A percentile compares a stretch with the other conserved stretches of the same genome.
phyloP scores from a whole-genome alignment of 768 basidiomycete species.

The Imleria badia region DNA sequence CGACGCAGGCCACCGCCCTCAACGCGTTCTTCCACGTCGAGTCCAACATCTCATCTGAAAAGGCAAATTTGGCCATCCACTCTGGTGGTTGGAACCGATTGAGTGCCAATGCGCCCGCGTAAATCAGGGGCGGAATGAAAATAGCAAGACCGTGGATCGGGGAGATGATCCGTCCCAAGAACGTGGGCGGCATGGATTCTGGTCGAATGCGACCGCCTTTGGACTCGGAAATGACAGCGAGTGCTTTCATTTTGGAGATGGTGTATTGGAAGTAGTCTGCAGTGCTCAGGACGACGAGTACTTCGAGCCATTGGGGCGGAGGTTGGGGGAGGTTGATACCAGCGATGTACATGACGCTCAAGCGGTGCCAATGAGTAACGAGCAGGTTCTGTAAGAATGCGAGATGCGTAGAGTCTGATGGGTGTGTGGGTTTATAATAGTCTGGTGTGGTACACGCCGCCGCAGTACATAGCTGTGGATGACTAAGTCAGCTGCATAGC shows the following conservation, averaged over 20 bases:
- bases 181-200: constrained; percentile 10
- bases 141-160: constrained; percentile 24
- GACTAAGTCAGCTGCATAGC: no score
- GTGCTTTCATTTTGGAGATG: not conserved
- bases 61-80: constrained; percentile 28
- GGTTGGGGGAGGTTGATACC: constrained; percentile 9
- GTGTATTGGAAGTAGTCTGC: constrained; percentile 1
- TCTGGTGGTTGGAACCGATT: constrained; percentile 29
- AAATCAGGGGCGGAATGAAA: constrained; percentile 22
- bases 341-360: constrained; percentile 14
- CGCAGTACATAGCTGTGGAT: not conserved
- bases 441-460: constrained; percentile 6
- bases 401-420: no score
- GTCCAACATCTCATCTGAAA: constrained; percentile 11
- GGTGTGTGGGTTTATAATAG: not conserved
- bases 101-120: constrained; percentile 20
- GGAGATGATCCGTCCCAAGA: constrained; percentile 24
- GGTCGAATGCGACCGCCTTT: constrained; percentile 18
- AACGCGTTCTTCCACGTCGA: constrained; percentile 6
- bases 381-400: no score
- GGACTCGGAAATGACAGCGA: not conserved
- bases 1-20: constrained; percentile 23
- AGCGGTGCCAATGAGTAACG: no score
- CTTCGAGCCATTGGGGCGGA: constrained; percentile 10
- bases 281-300: constrained; percentile 15